These are phyloP conservation scores for Aphanomyces stellatus DNA, from an alignment of 352 stramenopile species.

Conservation along the genomic window DNA sequence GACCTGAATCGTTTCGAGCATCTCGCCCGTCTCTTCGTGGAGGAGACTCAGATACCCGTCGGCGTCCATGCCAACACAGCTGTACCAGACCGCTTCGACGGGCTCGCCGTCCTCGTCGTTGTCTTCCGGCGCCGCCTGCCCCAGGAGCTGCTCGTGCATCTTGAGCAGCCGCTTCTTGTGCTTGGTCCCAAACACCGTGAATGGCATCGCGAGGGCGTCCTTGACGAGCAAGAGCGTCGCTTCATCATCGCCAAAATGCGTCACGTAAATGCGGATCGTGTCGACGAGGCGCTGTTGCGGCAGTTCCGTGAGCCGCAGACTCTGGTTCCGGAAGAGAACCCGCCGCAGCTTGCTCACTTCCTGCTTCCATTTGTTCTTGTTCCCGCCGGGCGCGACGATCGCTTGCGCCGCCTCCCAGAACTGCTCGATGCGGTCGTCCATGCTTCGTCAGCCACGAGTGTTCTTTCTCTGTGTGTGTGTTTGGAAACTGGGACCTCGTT, in stretches of 20 bases:
- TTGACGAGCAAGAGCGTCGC: conserved; percentile 62
- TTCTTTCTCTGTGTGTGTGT: no score
- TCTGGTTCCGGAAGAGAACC: conserved; percentile 74
- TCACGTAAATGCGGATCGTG: conserved; percentile 55
- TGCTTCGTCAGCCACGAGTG: no score
- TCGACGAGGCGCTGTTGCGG: conserved; percentile 75
- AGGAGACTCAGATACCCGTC: conserved; percentile 70
- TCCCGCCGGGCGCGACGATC: neutral
- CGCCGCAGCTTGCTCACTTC: conserved; percentile 64
- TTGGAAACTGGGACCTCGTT: no score
- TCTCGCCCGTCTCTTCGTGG: conserved; percentile 54
- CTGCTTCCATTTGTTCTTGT: conserved; percentile 23
- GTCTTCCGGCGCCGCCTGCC: conserved; percentile 25
- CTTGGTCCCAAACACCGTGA: conserved; percentile 69
- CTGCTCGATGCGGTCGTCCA: conserved; percentile 17
- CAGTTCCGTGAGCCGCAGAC: conserved; percentile 62
- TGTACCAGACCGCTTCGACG: conserved; percentile 45
- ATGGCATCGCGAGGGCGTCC: conserved; percentile 74
- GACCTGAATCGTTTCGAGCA: conserved; percentile 55
- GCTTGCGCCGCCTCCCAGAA: conserved; percentile 10
- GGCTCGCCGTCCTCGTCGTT: conserved; percentile 16
- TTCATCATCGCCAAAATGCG: conserved; percentile 49
- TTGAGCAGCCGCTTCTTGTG: conserved; percentile 78
- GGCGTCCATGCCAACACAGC: conserved; percentile 47
- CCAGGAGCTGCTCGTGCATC: conserved; percentile 79